These are phyloP conservation scores for Eimeria sp. DNA, from an alignment of 169 alveolate genomes.

Conservation along the genomic window DNA sequence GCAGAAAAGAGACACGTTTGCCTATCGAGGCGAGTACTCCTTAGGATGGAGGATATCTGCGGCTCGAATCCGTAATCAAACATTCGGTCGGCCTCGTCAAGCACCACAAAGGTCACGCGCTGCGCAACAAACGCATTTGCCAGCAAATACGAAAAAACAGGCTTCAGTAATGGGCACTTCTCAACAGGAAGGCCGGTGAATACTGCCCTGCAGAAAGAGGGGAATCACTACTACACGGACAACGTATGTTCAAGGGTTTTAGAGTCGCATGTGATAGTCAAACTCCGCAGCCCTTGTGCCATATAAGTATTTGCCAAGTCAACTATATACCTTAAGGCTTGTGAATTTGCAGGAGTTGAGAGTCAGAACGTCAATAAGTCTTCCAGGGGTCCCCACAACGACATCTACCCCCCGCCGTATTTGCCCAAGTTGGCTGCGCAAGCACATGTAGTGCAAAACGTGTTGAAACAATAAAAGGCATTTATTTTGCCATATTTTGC, in stretches of 20 bases:
- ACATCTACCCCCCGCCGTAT: constrained; percentile 81
- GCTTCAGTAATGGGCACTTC: background rate
- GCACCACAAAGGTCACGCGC: constrained; percentile 95
- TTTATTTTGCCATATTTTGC: background rate
- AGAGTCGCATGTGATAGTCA: background rate
- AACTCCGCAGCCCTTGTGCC: background rate
- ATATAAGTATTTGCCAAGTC: background rate
- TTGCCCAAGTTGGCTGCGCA: constrained; percentile 81
- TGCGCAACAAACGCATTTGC: constrained; percentile 88
- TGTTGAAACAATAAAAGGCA: background rate
- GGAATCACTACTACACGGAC: background rate
- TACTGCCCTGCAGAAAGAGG: background rate
- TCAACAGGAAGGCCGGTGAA: background rate
- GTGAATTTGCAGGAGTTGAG: constrained; percentile 75
- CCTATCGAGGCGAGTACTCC: constrained; percentile 86
- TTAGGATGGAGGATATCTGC: constrained; percentile 96
- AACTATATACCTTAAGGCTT: constrained; percentile 47
- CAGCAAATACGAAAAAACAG: background rate
- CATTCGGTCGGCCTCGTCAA: constrained; percentile 86
- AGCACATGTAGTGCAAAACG: background rate
- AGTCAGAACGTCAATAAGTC: constrained; percentile 79
- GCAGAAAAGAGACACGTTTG: constrained; percentile 99
- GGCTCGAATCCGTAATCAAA: constrained; percentile 93
- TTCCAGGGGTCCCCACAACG: constrained; percentile 81
- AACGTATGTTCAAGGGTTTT: background rate